Conservation (phyloP, 164 flowering plant genomes). For the Sextonia rubra region DNA sequence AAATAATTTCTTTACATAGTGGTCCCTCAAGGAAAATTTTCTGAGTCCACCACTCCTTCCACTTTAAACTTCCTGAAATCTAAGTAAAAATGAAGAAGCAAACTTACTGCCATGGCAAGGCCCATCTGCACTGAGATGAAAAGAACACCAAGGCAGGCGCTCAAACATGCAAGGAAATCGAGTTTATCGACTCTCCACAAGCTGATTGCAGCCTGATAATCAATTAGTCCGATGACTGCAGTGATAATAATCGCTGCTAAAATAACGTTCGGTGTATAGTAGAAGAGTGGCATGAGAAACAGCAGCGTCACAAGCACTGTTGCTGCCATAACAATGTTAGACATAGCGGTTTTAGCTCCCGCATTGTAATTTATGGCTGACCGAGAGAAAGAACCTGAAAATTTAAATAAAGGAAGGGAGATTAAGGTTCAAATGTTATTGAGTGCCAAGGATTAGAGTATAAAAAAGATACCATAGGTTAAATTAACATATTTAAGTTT, state of each 20-base stretch:
- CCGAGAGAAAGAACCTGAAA: conserved; percentile 38
- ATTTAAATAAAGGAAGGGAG: background rate
- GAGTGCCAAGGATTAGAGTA: background rate
- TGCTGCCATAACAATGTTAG: conserved; percentile 36
- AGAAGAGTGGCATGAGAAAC: conserved; percentile 34
- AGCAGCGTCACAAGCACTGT: conserved; percentile 30
- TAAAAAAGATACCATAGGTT: background rate
- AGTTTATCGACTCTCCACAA: conserved; percentile 39
- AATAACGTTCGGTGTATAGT: conserved; percentile 29
- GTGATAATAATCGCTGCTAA: conserved; percentile 33
- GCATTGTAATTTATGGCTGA: conserved; percentile 44
- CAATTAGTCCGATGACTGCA: conserved; percentile 36
- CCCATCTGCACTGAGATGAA: conserved; percentile 36
- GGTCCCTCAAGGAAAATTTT: too few relatives aligned
- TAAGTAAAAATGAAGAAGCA: background rate
- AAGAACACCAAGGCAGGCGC: conserved; percentile 36
- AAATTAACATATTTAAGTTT: background rate
- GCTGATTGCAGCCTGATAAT: conserved; percentile 17
- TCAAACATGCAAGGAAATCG: conserved; percentile 32
- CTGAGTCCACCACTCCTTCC: too few relatives aligned
- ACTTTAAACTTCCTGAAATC: too few relatives aligned
- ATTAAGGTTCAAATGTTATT: background rate
- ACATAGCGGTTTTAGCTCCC: conserved; percentile 30
- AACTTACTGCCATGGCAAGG: conserved; percentile 34
- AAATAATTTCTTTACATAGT: too few relatives aligned